These are phyloP conservation scores for Wallacemonas sp. DNA, from an alignment of 208 protist species.

Conservation along the genomic window DNA sequence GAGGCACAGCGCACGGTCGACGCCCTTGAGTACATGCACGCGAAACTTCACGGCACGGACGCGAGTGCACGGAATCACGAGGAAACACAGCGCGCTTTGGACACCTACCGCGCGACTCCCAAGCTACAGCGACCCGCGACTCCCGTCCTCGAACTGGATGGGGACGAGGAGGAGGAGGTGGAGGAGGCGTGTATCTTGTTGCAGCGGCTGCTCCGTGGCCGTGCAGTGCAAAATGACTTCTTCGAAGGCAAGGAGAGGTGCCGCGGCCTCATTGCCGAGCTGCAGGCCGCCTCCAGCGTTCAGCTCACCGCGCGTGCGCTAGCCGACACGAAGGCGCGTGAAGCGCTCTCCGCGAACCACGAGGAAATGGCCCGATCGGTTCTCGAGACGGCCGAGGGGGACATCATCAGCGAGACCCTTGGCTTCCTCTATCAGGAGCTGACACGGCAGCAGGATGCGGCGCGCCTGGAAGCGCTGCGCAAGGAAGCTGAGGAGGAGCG, in stretches of 20 bases:
- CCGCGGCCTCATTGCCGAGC: conserved; percentile 89
- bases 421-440: conserved; percentile 88
- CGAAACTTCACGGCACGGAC: conserved; percentile 47
- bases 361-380: conserved; percentile 53
- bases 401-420: conserved; percentile 79
- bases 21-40: conserved; percentile 76
- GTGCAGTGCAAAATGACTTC: conserved; percentile 93
- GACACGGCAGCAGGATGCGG: conserved; percentile 70
- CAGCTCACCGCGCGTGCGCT: conserved; percentile 63
- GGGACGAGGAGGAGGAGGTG: conserved; percentile 74
- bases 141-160: conserved; percentile 85
- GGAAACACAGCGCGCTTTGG: conserved; percentile 53
- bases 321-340: conserved; percentile 27
- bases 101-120: conserved; percentile 87
- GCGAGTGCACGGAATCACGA: not conserved
- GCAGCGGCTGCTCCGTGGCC: conserved; percentile 88
- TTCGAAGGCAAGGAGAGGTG: conserved; percentile 93
- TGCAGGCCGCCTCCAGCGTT: conserved; percentile 88
- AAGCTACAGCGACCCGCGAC: conserved; percentile 87
- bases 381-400: conserved; percentile 65
- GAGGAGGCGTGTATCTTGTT: conserved; percentile 88
- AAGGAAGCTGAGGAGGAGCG: conserved; percentile 70
- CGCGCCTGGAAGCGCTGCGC: conserved; percentile 44
- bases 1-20: conserved; percentile 80
- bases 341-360: conserved; percentile 38